Evolutionary conservation across 257 asterid species (phyloP), one percentile per base, ranked within the genome.

Genomic region (Rauvolfia tetraphylla): DNA sequence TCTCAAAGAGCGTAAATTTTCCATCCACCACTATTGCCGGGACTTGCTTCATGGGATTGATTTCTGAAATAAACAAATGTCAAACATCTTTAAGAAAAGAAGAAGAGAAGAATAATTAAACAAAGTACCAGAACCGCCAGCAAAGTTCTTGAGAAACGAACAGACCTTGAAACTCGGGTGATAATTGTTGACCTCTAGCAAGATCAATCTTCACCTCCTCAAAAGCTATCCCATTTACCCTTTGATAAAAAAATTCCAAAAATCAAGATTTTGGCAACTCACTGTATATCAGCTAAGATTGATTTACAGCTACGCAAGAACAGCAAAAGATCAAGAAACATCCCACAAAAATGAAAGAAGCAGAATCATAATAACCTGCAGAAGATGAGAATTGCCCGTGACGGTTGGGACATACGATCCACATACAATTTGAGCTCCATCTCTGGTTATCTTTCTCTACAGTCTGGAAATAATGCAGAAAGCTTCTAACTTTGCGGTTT

Each of bases 21-120:
- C 92, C 99, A 82, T 95, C n/a, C n/a, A n/a, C 96, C 46, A 85
- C 89, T 49, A 95, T 89, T 20, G 96, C 98, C 20, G 99, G 99
- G 54, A 95, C 90, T 87, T 90, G 76, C 82, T 41, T 88, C 93
- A 90, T 68, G 76, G 98, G 96, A 58, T 95, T 95, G 66, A 90
- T 79, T 44, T 80, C 99, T 95, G 89, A 77, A 44, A 36, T 1
- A 75, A 42, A 15, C n/a, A n/a, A n/a, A n/a, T 79, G 59, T 38
- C 33, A 22, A 33, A 46, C 49, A 38, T 27, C 59, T 29, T 67
- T 11, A 12, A 18, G 25, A 49, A 31, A n/a, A n/a, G n/a, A n/a
- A n/a, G n/a, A n/a, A n/a, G n/a, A n/a, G n/a, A 71, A n/a, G 33
- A 42, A 36, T 7, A 73, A 36, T 2, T 10, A 34, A 49, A 68